These are phyloP conservation scores for Arxiozyma bovina DNA, from an alignment of 1,139 yeast species.

Conservation along the genomic window DNA sequence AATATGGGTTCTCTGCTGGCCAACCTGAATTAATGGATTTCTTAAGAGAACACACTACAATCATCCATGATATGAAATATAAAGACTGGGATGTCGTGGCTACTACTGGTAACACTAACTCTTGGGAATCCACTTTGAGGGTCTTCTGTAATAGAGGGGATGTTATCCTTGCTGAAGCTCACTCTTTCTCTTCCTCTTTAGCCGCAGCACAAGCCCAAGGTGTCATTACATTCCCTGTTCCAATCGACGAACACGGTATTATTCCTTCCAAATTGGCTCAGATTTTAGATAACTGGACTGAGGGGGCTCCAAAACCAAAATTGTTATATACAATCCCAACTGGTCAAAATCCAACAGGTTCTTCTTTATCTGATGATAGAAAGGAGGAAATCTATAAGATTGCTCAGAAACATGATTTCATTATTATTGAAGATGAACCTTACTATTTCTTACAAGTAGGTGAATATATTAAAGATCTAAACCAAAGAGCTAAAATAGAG, in stretches of 20 bases:
- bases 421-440: constrained; percentile 90
- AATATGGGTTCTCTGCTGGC: constrained; percentile 83
- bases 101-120: constrained; percentile 78
- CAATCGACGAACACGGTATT: constrained; percentile 73
- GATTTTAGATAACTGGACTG: constrained; percentile 63
- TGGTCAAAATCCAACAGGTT: constrained; percentile 95
- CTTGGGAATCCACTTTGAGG: constrained; percentile 80
- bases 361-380: constrained; percentile 63
- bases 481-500: constrained; percentile 27
- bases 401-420: constrained; percentile 73
- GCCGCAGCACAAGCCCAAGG: constrained; percentile 77
- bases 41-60: constrained; percentile 66
- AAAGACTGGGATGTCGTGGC: constrained; percentile 57
- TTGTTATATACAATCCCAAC: constrained; percentile 80
- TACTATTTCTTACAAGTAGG: constrained; percentile 90
- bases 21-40: constrained; percentile 59
- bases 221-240: constrained; percentile 57
- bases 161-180: constrained; percentile 71
- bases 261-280: constrained; percentile 62
- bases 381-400: constrained; percentile 62
- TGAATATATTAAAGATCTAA: constrained; percentile 38
- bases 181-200: constrained; percentile 72
- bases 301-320: constrained; percentile 60
- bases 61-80: constrained; percentile 54
- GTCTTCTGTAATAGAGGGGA: constrained; percentile 76